Conservation (phyloP, 192 early-diverging fungal species). For the Rhizophagus sp. region DNA sequence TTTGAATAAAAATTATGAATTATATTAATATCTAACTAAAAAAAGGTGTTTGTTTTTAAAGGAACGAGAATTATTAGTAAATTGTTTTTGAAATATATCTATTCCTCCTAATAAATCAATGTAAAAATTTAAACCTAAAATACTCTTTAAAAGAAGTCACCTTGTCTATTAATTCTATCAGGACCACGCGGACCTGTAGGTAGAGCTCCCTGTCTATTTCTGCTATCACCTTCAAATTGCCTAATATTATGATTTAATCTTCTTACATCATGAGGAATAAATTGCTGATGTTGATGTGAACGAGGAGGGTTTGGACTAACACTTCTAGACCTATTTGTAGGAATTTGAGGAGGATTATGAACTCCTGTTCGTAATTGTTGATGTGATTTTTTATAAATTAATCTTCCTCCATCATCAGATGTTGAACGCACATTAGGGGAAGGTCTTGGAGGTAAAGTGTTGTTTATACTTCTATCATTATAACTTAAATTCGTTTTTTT, state of each 20-base stretch:
- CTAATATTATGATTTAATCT: background rate
- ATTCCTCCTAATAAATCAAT: too few relatives aligned
- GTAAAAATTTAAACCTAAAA: background rate
- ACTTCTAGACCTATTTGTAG: slow-evolving; percentile 9
- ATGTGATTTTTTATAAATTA: background rate
- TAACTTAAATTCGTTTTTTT: background rate
- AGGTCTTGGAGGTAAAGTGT: background rate
- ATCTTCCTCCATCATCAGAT: background rate
- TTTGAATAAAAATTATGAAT: too few relatives aligned
- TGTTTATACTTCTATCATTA: background rate
- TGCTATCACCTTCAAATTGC: background rate
- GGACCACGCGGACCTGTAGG: background rate
- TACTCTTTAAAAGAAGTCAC: slow-evolving; percentile 6
- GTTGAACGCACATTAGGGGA: background rate
- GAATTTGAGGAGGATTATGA: background rate
- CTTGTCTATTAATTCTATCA: background rate
- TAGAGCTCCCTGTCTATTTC: background rate
- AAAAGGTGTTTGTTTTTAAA: too few relatives aligned
- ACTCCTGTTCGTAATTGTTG: background rate
- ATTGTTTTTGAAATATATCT: too few relatives aligned
- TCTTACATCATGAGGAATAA: background rate
- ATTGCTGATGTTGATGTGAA: background rate
- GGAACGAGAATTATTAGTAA: too few relatives aligned
- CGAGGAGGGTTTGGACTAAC: slow-evolving; percentile 11
- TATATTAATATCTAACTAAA: too few relatives aligned